Conservation (phyloP, 2,329 filamentous ascomycete species). For the Chaetomiaceae sp. region DNA sequence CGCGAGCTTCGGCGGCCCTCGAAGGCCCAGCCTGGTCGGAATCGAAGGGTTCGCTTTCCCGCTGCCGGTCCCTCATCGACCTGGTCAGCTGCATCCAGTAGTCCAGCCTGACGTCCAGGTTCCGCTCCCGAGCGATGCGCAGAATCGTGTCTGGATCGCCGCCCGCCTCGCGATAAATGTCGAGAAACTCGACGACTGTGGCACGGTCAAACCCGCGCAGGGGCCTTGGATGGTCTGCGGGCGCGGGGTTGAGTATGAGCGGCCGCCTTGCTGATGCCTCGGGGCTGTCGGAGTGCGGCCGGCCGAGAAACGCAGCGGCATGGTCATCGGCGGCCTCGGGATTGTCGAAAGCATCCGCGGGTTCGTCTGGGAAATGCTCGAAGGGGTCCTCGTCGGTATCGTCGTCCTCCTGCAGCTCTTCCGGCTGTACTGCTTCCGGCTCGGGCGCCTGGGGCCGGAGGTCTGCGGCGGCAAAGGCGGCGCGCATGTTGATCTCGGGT, state of each 20-base stretch:
- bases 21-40: background rate
- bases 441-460: constrained; percentile 7
- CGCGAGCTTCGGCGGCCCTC: too few species aligned
- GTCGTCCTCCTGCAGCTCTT: background rate
- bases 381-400: background rate
- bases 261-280: background rate
- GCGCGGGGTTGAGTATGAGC: background rate
- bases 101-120: constrained; percentile 52
- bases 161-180: constrained; percentile 55
- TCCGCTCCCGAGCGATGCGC: constrained; percentile 57
- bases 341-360: background rate
- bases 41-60: background rate
- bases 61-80: constrained; percentile 27
- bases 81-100: constrained; percentile 56
- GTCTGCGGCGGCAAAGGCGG: constrained; percentile 48
- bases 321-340: background rate
- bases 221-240: background rate
- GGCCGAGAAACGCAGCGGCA: background rate
- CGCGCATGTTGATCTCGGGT: constrained; percentile 80
- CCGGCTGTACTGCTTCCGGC: background rate
- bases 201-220: constrained; percentile 17
- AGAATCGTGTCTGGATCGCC: constrained; percentile 57
- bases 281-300: background rate
- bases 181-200: constrained; percentile 44
- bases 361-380: background rate